Percentiles rank a stretch among this genome's conserved stretches.
Conservation (phyloP, 345 rosid species). For the Rubroshorea leprosula region DNA sequence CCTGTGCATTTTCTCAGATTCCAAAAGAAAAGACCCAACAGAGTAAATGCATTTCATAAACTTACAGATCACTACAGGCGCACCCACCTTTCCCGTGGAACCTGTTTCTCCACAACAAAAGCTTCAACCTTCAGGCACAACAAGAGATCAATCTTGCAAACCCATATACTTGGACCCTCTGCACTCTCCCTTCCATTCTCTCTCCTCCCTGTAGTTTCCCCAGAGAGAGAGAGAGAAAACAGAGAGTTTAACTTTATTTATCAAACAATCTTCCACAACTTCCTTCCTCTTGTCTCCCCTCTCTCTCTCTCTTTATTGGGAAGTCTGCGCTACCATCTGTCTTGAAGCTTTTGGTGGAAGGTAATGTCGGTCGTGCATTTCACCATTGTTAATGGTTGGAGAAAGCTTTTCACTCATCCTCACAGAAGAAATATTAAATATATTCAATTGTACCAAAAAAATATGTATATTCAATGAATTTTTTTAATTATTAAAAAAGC, state of each 20-base stretch:
- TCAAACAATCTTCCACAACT: background rate
- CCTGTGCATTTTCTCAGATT: background rate
- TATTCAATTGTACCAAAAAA: too few relatives aligned
- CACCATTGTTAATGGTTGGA: conserved; percentile 11
- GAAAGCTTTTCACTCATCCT: too few relatives aligned
- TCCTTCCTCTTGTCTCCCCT: too few relatives aligned
- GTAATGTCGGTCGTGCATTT: conserved; percentile 26
- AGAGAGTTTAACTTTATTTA: background rate
- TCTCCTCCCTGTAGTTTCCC: conserved; percentile 14
- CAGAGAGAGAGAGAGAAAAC: conserved; percentile 8
- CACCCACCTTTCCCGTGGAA: background rate
- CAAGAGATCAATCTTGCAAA: conserved; percentile 6
- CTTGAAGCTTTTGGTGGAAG: conserved; percentile 18
- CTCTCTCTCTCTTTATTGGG: conserved; percentile 18
- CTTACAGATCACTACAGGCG: conserved; percentile 22
- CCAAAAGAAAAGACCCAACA: background rate
- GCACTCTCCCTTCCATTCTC: background rate
- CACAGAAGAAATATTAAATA: too few relatives aligned
- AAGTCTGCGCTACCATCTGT: conserved; percentile 5
- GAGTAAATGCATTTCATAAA: background rate
- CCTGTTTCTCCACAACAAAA: conserved; percentile 4
- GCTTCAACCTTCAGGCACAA: conserved; percentile 16
- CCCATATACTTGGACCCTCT: background rate
- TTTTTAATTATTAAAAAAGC: too few relatives aligned
- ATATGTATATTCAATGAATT: too few relatives aligned